Percentiles rank a stretch among this genome's conserved stretches.
phyloP scores from a whole-genome alignment of 495 filamentous ascomycete species.

The Penicillium antarcticum region DNA sequence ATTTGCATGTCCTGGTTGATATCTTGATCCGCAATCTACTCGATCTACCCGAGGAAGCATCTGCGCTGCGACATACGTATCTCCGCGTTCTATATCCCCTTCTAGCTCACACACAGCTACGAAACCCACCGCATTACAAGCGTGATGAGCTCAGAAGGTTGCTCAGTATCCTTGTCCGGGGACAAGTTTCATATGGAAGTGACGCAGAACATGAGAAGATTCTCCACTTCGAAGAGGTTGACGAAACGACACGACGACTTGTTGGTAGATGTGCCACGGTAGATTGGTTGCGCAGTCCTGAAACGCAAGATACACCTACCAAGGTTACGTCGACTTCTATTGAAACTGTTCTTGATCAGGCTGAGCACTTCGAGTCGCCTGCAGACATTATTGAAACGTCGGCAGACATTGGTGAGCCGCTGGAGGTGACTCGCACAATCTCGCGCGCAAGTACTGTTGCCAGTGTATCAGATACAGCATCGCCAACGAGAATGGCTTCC shows the following conservation, averaged over 20 bases:
- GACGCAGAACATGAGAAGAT: slow-evolving; percentile 44
- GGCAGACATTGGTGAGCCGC: slow-evolving; percentile 24
- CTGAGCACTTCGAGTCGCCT: slow-evolving; percentile 16
- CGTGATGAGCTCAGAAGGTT: slow-evolving; percentile 76
- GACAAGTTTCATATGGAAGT: slow-evolving; percentile 32
- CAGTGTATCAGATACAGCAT: slow-evolving; percentile 27
- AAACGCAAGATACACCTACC: slow-evolving; percentile 8
- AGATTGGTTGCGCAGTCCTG: slow-evolving; percentile 66
- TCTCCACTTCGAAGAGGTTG: slow-evolving; percentile 83
- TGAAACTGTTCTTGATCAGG: slow-evolving; percentile 21
- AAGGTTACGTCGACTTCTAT: slow-evolving; percentile 16
- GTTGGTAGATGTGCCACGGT: slow-evolving; percentile 78
- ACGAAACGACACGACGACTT: slow-evolving; percentile 83
- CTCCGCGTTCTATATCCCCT: slow-evolving; percentile 92
- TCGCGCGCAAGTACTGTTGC: slow-evolving; percentile 43
- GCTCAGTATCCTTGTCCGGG: slow-evolving; percentile 60
- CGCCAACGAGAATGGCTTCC: slow-evolving; percentile 28
- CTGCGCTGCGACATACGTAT: slow-evolving; percentile 89
- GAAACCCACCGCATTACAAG: slow-evolving; percentile 84
- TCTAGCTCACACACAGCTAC: slow-evolving; percentile 85
- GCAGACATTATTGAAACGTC: slow-evolving; percentile 24
- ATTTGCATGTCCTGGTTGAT: slow-evolving; percentile 89
- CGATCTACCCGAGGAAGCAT: slow-evolving; percentile 80
- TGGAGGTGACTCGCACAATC: slow-evolving; percentile 29
- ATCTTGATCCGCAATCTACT: slow-evolving; percentile 95